A percentile compares a stretch with the other conserved stretches of the same genome.
These are phyloP conservation scores for Pichia scutulata DNA, from an alignment of 805 yeast species.

Conservation along the genomic window DNA sequence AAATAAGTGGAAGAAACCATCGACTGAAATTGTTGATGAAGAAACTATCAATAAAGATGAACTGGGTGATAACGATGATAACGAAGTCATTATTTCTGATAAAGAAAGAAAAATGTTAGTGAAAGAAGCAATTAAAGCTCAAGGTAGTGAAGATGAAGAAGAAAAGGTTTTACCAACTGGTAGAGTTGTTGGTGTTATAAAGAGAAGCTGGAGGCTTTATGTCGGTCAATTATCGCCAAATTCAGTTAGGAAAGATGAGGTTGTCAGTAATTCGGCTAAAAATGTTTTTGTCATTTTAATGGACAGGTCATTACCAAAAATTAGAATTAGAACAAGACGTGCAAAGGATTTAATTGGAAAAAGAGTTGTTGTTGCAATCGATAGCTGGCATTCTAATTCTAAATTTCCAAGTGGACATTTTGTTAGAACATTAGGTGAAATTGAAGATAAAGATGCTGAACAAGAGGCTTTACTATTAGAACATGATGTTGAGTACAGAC, in stretches of 20 bases:
- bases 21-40: constrained; percentile 72
- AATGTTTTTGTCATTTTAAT: constrained; percentile 78
- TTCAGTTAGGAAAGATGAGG: constrained; percentile 49
- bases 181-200: constrained; percentile 74
- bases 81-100: constrained; percentile 47
- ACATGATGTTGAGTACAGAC: constrained; percentile 94
- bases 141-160: constrained; percentile 33
- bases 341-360: constrained; percentile 77
- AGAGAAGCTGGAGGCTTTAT: constrained; percentile 92
- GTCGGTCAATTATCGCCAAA: constrained; percentile 88
- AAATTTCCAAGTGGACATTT: constrained; percentile 93
- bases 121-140: constrained; percentile 66
- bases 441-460: constrained; percentile 91
- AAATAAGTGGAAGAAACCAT: constrained; percentile 80
- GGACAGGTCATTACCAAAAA: constrained; percentile 83
- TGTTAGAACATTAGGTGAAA: constrained; percentile 79
- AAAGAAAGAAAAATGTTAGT: constrained; percentile 65
- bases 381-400: constrained; percentile 82
- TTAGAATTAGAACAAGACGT: constrained; percentile 81
- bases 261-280: constrained; percentile 57
- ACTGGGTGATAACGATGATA: constrained; percentile 46
- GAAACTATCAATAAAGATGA: constrained; percentile 52
- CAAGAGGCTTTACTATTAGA: constrained; percentile 90
- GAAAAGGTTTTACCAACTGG: constrained; percentile 82
- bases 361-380: constrained; percentile 87